phyloP scores from a whole-genome alignment of 2,329 filamentous ascomycete genomes.

The Alternaria brassicicola region DNA sequence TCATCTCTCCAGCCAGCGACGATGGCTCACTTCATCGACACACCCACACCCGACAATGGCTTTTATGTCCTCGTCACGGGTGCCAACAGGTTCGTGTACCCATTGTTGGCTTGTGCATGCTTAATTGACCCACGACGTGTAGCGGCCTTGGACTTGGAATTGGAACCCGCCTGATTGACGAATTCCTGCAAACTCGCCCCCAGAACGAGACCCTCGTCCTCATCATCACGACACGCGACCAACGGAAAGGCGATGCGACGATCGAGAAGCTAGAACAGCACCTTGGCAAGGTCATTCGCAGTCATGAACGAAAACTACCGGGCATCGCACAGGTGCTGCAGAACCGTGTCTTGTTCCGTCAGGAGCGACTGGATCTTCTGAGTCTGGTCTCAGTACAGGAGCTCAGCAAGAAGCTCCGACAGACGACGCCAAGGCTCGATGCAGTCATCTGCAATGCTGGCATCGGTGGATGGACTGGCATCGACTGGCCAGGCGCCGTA shows the following conservation, averaged over 20 bases:
- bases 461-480: slow-evolving; percentile 82
- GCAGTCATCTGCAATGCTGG: slow-evolving; percentile 85
- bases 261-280: slow-evolving; percentile 68
- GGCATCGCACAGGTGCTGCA: slow-evolving; percentile 51
- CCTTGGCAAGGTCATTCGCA: slow-evolving; percentile 56
- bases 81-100: slow-evolving; percentile 72
- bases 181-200: slow-evolving; percentile 76
- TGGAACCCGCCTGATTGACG: slow-evolving; percentile 84
- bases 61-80: slow-evolving; percentile 76
- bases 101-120: neutral
- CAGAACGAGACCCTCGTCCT: slow-evolving; percentile 74
- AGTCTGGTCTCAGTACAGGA: slow-evolving; percentile 62
- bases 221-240: slow-evolving; percentile 81
- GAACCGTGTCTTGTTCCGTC: slow-evolving; percentile 57
- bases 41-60: slow-evolving; percentile 38
- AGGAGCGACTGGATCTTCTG: slow-evolving; percentile 65
- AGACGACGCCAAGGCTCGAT: slow-evolving; percentile 74
- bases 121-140: slow-evolving; percentile 38
- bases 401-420: slow-evolving; percentile 58
- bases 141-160: slow-evolving; percentile 89
- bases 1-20: neutral
- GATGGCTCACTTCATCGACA: slow-evolving; percentile 30
- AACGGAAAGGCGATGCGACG: slow-evolving; percentile 75
- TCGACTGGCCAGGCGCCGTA: slow-evolving; percentile 70
- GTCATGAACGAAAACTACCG: slow-evolving; percentile 44